Evolutionary conservation across 306 rosid species (phyloP).

Genomic region (Vicia sativa): DNA sequence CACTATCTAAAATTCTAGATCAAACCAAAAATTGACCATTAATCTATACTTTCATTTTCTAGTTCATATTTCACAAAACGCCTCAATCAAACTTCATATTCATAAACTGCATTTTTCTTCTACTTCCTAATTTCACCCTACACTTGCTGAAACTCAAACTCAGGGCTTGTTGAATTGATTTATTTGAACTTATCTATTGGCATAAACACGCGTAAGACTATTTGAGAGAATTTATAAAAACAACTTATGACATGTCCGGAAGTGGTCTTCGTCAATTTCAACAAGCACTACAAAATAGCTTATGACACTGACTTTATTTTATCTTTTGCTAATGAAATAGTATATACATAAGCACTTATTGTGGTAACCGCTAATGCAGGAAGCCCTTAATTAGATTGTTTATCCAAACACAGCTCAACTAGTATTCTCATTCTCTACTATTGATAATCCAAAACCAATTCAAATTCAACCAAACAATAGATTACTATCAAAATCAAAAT

Average conservation of each 20-base stretch:
- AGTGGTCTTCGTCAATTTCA: background rate
- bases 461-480: background rate
- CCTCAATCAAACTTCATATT: conserved; percentile 5
- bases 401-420: background rate
- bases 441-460: conserved; percentile 11
- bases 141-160: conserved; percentile 16
- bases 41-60: background rate
- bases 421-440: background rate
- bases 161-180: background rate
- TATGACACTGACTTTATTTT: background rate
- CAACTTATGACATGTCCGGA: background rate
- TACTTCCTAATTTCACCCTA: conserved; percentile 7
- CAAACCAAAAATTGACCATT: conserved; percentile 11
- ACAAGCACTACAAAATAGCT: background rate
- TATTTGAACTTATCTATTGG: background rate
- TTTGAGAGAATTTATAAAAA: background rate
- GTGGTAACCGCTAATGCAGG: background rate
- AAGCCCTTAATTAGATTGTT: background rate
- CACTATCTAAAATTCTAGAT: background rate
- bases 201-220: background rate
- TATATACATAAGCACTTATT: background rate
- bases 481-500: background rate
- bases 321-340: background rate
- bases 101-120: background rate
- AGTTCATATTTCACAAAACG: background rate